Conservation (phyloP, 2,329 filamentous ascomycete species). For the Rhynchosporium graminicola region DNA sequence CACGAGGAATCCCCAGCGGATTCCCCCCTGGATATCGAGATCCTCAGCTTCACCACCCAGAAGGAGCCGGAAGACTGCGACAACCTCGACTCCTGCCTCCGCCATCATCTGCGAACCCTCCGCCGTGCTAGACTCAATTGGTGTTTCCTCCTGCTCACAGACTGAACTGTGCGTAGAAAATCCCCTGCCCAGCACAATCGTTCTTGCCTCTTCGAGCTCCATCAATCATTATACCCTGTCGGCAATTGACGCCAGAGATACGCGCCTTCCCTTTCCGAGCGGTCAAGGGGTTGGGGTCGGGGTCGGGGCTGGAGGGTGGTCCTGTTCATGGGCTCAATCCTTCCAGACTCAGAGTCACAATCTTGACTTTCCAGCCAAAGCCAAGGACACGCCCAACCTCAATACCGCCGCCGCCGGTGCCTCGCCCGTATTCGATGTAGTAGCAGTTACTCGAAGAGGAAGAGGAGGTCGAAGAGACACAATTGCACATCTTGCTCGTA, state of each 20-base stretch:
- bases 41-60: not conserved
- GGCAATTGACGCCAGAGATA: not conserved
- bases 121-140: not conserved
- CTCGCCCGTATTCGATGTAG: not conserved
- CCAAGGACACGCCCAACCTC: not conserved
- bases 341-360: not conserved
- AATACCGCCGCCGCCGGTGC: too few relatives aligned
- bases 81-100: not conserved
- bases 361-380: constrained; percentile 11
- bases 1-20: not conserved
- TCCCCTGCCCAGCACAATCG: not conserved
- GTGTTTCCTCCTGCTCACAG: constrained; percentile 2
- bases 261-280: not conserved
- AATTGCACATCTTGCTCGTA: constrained; percentile 33
- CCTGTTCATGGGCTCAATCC: not conserved
- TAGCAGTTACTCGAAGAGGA: not conserved
- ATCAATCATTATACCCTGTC: not conserved
- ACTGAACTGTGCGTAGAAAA: not conserved
- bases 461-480: too few relatives aligned
- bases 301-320: not conserved
- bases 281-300: too few relatives aligned
- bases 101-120: not conserved
- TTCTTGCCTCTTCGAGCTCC: constrained; percentile 6
- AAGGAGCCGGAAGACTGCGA: not conserved
- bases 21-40: not conserved